These are phyloP conservation scores for Salix dunnii DNA, from an alignment of 345 rosid genomes.

Conservation along the genomic window DNA sequence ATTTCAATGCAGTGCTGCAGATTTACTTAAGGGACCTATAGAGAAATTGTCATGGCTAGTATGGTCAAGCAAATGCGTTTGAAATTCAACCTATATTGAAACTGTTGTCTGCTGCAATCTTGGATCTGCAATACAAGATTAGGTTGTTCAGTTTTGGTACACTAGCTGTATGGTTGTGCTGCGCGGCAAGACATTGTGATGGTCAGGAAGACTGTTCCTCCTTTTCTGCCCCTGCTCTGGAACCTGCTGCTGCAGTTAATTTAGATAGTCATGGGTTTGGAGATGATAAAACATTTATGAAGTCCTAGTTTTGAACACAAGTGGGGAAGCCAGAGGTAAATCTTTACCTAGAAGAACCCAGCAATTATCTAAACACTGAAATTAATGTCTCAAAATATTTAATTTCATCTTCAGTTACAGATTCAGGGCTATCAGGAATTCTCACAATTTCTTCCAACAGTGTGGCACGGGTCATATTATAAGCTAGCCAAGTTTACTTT, in stretches of 20 bases:
- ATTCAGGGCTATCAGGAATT: slow-evolving; percentile 24
- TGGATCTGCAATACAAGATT: slow-evolving; percentile 29
- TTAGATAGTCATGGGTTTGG: slow-evolving; percentile 10
- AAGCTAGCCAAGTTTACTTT: too few relatives aligned
- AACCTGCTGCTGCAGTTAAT: slow-evolving; percentile 17
- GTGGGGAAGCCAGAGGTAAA: slow-evolving; percentile 27
- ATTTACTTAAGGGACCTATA: slow-evolving; percentile 13
- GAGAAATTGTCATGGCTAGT: slow-evolving; percentile 19
- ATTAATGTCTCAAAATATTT: slow-evolving; percentile 24
- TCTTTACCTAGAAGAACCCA: slow-evolving; percentile 28
- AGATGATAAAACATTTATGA: slow-evolving; percentile 24
- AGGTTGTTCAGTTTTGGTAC: slow-evolving; percentile 28
- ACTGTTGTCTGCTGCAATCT: slow-evolving; percentile 24
- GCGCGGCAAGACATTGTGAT: slow-evolving; percentile 2
- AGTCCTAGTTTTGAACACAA: slow-evolving; percentile 19
- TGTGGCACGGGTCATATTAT: too few relatives aligned
- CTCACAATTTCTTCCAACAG: too few relatives aligned
- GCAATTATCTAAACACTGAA: slow-evolving; percentile 24
- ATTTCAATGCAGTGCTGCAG: slow-evolving; percentile 19
- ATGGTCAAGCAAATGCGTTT: slow-evolving; percentile 22
- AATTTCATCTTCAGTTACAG: slow-evolving; percentile 20
- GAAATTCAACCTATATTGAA: slow-evolving; percentile 25
- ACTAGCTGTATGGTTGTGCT: slow-evolving; percentile 23
- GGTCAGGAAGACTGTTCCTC: slow-evolving; percentile 17
- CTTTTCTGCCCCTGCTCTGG: slow-evolving; percentile 4